Conservation (phyloP, 371 early-diverging fungal genomes). For the Haplosporangium sp. region DNA sequence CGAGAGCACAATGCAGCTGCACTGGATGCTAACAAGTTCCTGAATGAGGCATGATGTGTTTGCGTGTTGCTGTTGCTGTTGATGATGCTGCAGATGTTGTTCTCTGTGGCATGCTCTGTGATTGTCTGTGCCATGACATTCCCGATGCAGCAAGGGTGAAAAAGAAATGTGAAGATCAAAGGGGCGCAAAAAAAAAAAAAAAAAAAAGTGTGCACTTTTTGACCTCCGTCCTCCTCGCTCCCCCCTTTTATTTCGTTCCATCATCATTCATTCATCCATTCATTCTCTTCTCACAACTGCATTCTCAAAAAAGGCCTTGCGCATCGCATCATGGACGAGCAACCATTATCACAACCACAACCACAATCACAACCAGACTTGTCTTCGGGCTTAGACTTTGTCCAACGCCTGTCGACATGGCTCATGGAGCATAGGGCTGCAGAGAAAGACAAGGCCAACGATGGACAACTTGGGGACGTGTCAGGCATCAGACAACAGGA, state of each 20-base stretch:
- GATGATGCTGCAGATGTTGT: neutral
- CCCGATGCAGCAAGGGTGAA: neutral
- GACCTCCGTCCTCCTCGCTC: no score
- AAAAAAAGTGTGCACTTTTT: neutral
- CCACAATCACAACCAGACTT: neutral
- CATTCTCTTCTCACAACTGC: neutral
- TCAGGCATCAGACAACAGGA: neutral
- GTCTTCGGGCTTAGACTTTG: slow-evolving; percentile 11
- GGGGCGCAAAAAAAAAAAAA: neutral
- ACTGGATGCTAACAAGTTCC: slow-evolving; percentile 66
- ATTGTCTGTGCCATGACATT: neutral
- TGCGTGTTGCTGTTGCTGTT: neutral
- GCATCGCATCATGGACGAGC: no score
- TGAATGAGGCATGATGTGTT: slow-evolving; percentile 1
- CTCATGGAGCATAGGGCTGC: slow-evolving; percentile 26
- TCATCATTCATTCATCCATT: neutral
- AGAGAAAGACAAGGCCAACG: slow-evolving; percentile 4
- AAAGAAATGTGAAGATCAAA: neutral
- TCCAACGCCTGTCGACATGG: slow-evolving; percentile 23
- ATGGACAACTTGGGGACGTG: neutral
- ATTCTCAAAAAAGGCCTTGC: no score
- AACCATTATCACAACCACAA: neutral
- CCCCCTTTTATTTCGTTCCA: neutral
- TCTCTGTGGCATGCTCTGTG: neutral
- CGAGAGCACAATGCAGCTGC: slow-evolving; percentile 69